Base-by-base conservation (phyloP, 441 rosid genomes). In the Omphalea diandra region DNA sequence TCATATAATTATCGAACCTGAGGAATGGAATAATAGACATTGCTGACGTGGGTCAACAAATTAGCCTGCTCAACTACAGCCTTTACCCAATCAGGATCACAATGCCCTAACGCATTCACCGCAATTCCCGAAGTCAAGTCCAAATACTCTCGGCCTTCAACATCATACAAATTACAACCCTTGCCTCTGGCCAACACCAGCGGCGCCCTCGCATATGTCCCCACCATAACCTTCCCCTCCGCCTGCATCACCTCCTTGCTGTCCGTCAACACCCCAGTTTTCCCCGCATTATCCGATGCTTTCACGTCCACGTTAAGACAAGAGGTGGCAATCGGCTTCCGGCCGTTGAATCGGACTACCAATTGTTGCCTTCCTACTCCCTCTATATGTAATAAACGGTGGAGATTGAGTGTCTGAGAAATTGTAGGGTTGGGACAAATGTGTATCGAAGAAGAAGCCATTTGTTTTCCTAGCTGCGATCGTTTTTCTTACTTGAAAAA, bases 61-160 rank as follows among this genome's bases (percentile, higher is more conserved):
- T 53, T 69, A 31, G 84, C 88, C 58, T 82, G 84, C 29, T 82
- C 80, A 10, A 65, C 61, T 31, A 82, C 75, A 14, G 88, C 81
- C 40, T 69, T 67, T 12, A 84, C 54, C 88, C 84, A 82, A 62
- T 82, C 88, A 35, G 74, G 73, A 71, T 84, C 86, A n/a, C 79
- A 80, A 36, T 82, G 80, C 10, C 96, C 96, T 67, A 90, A 83
- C 7, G 92, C 89, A 75, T 90, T 90, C 63, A 93, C 95, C 3
- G 95, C 95, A 27, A 93, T 93, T 32, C 97, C 97, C 7, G 97
- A 71, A 7, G 84, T 79, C 78, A 87, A 67, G 73, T 93, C 93
- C 75, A 93, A 72, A 77, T 84, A 89, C 83, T 89, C 96, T 68
- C 78, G 78, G 52, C 93, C 98, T 72, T 88, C 93, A 2, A 75